These are phyloP conservation scores for Quercus aquifolioides DNA, from an alignment of 306 rosid genomes.

Conservation along the genomic window DNA sequence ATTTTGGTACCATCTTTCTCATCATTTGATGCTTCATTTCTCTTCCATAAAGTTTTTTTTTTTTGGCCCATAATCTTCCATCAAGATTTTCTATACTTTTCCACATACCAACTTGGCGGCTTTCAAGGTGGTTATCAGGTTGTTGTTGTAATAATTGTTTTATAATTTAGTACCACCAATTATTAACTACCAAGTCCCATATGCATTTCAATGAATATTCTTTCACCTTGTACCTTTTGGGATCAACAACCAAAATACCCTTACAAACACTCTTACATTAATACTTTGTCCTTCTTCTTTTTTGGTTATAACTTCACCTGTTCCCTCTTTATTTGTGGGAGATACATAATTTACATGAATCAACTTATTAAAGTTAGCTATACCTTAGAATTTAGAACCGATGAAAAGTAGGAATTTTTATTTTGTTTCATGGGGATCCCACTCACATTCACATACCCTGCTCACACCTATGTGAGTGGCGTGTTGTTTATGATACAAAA, in stretches of 20 bases:
- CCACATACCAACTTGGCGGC: slow-evolving; percentile 42
- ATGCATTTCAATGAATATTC: not conserved
- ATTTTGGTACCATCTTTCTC: slow-evolving; percentile 15
- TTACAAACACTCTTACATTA: not conserved
- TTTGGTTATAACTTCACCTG: no score
- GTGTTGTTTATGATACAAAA: no score
- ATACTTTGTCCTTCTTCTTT: not conserved
- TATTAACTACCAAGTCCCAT: not conserved
- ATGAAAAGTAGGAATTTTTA: not conserved
- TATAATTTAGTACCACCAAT: slow-evolving; percentile 7
- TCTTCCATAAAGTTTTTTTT: not conserved
- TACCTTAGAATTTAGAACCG: not conserved
- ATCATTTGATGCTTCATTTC: slow-evolving; percentile 34
- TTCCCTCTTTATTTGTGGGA: no score
- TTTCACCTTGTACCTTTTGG: not conserved
- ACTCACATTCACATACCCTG: no score
- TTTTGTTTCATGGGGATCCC: no score
- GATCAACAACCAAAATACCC: not conserved
- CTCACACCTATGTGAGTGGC: no score
- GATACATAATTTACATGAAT: not conserved
- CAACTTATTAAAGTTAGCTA: not conserved
- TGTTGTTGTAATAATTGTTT: slow-evolving; percentile 30
- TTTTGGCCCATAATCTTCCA: not conserved
- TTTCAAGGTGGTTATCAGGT: slow-evolving; percentile 43
- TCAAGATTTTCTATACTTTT: slow-evolving; percentile 34